Evolutionary conservation across 73 alveolate genomes (phyloP).

Genomic region (Tetrahymena elliotti): DNA sequence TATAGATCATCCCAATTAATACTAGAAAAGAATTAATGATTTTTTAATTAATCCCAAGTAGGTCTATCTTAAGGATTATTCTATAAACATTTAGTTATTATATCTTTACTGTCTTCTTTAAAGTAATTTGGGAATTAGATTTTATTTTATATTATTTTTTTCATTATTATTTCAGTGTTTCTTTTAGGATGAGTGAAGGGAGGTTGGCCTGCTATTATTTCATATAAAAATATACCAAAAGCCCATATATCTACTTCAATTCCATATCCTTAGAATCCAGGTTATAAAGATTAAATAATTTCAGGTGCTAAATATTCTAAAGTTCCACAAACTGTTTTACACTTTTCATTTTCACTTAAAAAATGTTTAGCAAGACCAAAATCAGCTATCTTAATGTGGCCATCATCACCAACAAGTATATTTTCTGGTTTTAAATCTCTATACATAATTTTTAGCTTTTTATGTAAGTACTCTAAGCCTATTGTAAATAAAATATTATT

Average conservation of each 20-base stretch:
- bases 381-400: slow-evolving; percentile 63
- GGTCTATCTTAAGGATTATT: not conserved
- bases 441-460: slow-evolving; percentile 8
- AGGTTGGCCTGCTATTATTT: slow-evolving; percentile 33
- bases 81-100: not conserved
- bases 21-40: not conserved
- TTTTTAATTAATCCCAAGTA: not conserved
- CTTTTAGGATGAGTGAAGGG: slow-evolving; percentile 10
- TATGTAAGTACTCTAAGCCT: slow-evolving; percentile 32
- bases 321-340: slow-evolving; percentile 14
- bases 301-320: slow-evolving; percentile 43
- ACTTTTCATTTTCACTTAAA: not conserved
- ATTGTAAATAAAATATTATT: not conserved
- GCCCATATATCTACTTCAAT: slow-evolving; percentile 31
- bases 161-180: not conserved
- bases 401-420: slow-evolving; percentile 59
- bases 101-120: not conserved
- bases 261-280: slow-evolving; percentile 6
- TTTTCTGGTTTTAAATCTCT: slow-evolving; percentile 67
- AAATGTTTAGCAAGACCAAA: slow-evolving; percentile 59
- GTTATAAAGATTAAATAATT: not conserved
- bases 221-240: slow-evolving; percentile 31
- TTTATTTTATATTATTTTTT: not conserved
- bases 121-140: not conserved
- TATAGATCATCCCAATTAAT: not conserved